These are phyloP conservation scores for Skeletonema tropicum DNA, from an alignment of 108 stramenopile species.

Conservation along the genomic window DNA sequence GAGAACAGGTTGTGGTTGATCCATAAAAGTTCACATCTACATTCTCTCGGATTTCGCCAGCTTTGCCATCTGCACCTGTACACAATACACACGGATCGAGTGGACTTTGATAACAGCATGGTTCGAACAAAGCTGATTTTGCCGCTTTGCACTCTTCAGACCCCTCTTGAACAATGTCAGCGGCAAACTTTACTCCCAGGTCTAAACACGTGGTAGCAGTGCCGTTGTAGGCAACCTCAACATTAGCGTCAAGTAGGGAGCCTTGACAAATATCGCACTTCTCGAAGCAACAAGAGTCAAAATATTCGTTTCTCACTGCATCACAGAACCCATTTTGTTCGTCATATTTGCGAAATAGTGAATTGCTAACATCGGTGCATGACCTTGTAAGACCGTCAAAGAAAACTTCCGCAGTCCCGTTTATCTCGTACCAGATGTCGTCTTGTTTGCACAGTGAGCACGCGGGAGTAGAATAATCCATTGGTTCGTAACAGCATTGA, in stretches of 20 bases:
- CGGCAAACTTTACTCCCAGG: constrained; percentile 35
- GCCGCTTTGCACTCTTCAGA: constrained; percentile 41
- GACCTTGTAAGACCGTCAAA: constrained; percentile 32
- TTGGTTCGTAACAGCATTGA: constrained; percentile 40
- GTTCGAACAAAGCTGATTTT: constrained; percentile 31
- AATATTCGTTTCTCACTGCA: constrained; percentile 35
- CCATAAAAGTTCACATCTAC: constrained; percentile 42
- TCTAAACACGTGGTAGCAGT: constrained; percentile 38
- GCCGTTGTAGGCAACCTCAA: constrained; percentile 43
- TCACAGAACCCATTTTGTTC: constrained; percentile 36
- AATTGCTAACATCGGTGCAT: constrained; percentile 48
- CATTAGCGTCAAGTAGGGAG: constrained; percentile 40
- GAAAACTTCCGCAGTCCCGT: constrained; percentile 29
- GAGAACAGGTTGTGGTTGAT: constrained; percentile 39
- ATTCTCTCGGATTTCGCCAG: constrained; percentile 36
- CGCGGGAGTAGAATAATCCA: constrained; percentile 48
- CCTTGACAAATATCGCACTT: constrained; percentile 41
- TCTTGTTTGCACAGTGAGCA: constrained; percentile 47
- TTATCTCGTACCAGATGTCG: constrained; percentile 42
- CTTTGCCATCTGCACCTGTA: neutral
- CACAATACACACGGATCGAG: constrained; percentile 41
- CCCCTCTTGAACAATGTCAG: constrained; percentile 36
- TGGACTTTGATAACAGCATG: constrained; percentile 40
- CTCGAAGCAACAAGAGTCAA: constrained; percentile 37
- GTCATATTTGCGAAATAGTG: constrained; percentile 40